Conservation (phyloP, 83 land plant genomes). For the Diphasiastrum complanatum region DNA sequence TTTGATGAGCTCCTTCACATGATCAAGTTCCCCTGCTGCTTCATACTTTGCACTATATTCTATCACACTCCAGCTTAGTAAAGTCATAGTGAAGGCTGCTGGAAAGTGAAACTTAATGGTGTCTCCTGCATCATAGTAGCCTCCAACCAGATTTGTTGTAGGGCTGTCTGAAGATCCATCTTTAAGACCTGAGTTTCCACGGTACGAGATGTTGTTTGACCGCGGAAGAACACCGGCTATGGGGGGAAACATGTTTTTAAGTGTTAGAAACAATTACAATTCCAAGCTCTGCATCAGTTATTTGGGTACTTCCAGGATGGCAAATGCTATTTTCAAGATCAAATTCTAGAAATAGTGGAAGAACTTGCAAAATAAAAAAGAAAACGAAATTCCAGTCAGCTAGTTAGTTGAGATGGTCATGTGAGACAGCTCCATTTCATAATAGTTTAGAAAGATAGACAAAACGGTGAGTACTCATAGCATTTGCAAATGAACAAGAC, state of each 20-base stretch:
- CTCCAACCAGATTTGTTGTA: slow-evolving; percentile 54
- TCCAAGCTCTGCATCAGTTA: too few species aligned
- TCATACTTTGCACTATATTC: slow-evolving; percentile 70
- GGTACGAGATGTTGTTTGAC: slow-evolving; percentile 63
- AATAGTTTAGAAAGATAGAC: too few species aligned
- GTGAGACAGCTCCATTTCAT: too few species aligned
- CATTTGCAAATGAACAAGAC: neutral
- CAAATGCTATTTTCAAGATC: too few species aligned
- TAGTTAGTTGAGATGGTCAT: too few species aligned
- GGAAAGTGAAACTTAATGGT: slow-evolving; percentile 79
- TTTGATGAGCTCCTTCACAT: slow-evolving; percentile 68
- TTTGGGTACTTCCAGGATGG: too few species aligned
- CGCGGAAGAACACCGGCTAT: slow-evolving; percentile 77
- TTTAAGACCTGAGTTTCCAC: slow-evolving; percentile 62
- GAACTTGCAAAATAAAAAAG: too few species aligned
- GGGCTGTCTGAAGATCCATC: slow-evolving; percentile 50
- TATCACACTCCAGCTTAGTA: slow-evolving; percentile 85
- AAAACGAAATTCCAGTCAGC: too few species aligned
- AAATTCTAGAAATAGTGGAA: too few species aligned
- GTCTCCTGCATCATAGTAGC: slow-evolving; percentile 91
- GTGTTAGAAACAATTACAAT: neutral
- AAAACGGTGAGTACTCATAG: neutral
- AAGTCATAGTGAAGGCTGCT: slow-evolving; percentile 67
- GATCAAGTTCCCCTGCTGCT: slow-evolving; percentile 61
- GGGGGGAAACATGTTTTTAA: neutral